Percentiles rank a stretch among this genome's conserved stretches.
phyloP scores from a whole-genome alignment of 2,329 filamentous ascomycete species.

The Aaosphaeria pasadenensis region DNA sequence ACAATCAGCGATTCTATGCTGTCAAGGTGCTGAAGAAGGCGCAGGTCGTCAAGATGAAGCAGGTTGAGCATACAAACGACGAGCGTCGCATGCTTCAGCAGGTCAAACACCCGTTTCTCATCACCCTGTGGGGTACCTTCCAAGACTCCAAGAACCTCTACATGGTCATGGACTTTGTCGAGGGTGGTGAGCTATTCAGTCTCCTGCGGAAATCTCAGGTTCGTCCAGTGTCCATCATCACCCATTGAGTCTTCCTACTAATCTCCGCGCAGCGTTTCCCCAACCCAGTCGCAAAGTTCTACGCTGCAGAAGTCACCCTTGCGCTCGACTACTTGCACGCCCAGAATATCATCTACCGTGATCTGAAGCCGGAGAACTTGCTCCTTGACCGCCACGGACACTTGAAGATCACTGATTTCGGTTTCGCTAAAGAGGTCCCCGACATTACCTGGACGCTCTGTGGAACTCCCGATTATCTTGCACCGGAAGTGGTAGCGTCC shows the following conservation, averaged over 20 bases:
- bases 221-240: background rate
- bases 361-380: constrained; percentile 93
- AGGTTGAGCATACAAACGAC: constrained; percentile 98
- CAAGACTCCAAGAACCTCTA: constrained; percentile 94
- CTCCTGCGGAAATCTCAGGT: constrained; percentile 87
- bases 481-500: constrained; percentile 96
- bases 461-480: constrained; percentile 95
- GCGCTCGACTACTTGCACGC: constrained; percentile 93
- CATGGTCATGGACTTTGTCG: constrained; percentile 99
- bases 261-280: constrained; percentile 74
- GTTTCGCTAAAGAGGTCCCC: constrained; percentile 95
- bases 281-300: constrained; percentile 98
- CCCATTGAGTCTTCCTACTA: background rate
- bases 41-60: constrained; percentile 99
- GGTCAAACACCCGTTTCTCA: constrained; percentile 96
- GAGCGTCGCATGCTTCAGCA: constrained; percentile 93
- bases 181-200: constrained; percentile 96
- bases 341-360: constrained; percentile 95
- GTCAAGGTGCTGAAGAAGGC: constrained; percentile 98
- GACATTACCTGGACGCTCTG: constrained; percentile 99
- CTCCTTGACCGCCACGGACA: constrained; percentile 90
- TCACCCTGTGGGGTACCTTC: constrained; percentile 98
- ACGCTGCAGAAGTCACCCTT: constrained; percentile 93
- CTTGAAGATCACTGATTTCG: constrained; percentile 97
- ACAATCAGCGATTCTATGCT: constrained; percentile 97